Conservation (phyloP, 2,329 filamentous ascomycete species). For the Volutella citrinella region DNA sequence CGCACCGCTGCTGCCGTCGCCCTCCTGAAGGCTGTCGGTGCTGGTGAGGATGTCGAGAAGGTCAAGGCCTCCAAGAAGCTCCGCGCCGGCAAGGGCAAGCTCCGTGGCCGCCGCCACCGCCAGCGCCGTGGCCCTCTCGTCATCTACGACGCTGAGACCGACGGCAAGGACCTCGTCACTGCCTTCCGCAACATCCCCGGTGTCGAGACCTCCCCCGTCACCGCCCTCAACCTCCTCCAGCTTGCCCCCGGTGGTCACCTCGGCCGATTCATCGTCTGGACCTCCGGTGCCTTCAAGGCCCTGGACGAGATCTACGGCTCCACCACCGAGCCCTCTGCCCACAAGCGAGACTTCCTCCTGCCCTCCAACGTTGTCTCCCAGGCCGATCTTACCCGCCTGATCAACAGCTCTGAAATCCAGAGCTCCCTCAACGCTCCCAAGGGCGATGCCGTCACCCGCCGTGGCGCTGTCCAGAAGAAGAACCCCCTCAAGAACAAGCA, state of each 20-base stretch:
- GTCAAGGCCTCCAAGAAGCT: conserved; percentile 96
- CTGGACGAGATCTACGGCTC: conserved; percentile 97
- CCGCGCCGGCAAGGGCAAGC: conserved; percentile 98
- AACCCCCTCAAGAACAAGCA: conserved; percentile 99
- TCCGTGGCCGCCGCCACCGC: conserved; percentile 92
- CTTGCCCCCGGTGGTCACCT: conserved; percentile 98
- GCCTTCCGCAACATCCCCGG: conserved; percentile 99
- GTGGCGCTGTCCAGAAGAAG: conserved; percentile 95
- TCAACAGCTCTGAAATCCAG: conserved; percentile 99
- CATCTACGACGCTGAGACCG: conserved; percentile 93
- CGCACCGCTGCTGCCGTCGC: conserved; percentile 86
- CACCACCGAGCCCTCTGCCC: conserved; percentile 80
- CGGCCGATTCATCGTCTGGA: conserved; percentile 98
- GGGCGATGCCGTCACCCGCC: conserved; percentile 87
- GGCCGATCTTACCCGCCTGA: conserved; percentile 93
- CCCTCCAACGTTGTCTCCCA: conserved; percentile 90
- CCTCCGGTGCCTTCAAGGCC: conserved; percentile 92
- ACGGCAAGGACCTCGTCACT: conserved; percentile 89
- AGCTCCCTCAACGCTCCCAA: conserved; percentile 89
- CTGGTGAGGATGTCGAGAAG: conserved; percentile 88
- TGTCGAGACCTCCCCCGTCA: conserved; percentile 94
- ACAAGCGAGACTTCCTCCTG: conserved; percentile 99
- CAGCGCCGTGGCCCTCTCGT: conserved; percentile 97
- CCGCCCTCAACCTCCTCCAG: conserved; percentile 96
- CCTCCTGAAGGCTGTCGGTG: conserved; percentile 89